Evolutionary conservation across 768 basidiomycete species (phyloP), one percentile per base, ranked within the genome.

Genomic region (Mycena sanguinolenta): DNA sequence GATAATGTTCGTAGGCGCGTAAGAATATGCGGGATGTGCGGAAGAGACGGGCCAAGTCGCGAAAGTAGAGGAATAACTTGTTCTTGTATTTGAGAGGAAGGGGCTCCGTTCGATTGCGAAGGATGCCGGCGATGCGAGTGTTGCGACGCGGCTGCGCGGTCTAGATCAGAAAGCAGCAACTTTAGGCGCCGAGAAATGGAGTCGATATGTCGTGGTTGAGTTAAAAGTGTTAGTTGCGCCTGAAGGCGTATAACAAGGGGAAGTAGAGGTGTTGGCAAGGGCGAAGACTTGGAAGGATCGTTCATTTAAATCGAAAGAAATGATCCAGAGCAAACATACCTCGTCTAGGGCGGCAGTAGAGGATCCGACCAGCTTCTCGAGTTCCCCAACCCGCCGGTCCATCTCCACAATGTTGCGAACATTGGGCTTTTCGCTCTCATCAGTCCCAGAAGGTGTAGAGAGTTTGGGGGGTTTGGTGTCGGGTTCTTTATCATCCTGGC

Each of bases 171-270:
- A 17, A 97, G 86, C 21, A 99, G 88, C 10, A 98, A 84, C 76
- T 99, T 99, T 70, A 99, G 88, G 6, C 97, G 91, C 6, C 97
- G 90, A 2, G 97, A 97, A 71, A 98, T 93, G 14, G 95, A 94
- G 80, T 99, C 98, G 58, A 99, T 91, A 77, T 99, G 96, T 19
- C 97, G 91, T 0, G 98, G 97, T 82, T 98, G 96, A 0, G 97
- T 95, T 54, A 99, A 90, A 19, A 98, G 85, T 9, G 91, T 89
- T 27, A 99, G 84, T 78, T 98, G 96, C 25, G 90, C 89, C 76
- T 95, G 95, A 52, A 98, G 89, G 52, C 94, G 90, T 21, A 89
- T 88, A 62, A 98, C 86, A 58, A 94, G 88, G 0, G 95, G 92
- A 4, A 98, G 83, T n/a, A 98, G 84, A 3, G 95, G 94, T 7